Evolutionary conservation across 805 yeast genomes (phyloP).

Genomic region (Candida easanensis): DNA sequence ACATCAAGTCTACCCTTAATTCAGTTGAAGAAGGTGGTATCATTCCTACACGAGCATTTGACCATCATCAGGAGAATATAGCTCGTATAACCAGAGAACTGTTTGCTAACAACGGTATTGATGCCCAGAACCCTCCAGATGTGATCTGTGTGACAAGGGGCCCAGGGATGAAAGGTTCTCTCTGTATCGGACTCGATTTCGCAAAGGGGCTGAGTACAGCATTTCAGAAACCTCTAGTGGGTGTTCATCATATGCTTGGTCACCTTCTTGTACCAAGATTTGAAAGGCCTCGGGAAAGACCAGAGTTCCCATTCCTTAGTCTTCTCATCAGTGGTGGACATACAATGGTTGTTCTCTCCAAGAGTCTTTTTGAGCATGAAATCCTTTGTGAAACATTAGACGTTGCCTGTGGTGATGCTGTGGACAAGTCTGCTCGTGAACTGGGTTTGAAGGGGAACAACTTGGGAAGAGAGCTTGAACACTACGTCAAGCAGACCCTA

Average conservation of each 20-base stretch:
- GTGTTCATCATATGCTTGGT: conserved; percentile 96
- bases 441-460: conserved; percentile 77
- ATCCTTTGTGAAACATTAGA: conserved; percentile 75
- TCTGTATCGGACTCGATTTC: conserved; percentile 76
- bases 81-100: conserved; percentile 49
- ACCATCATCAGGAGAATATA: conserved; percentile 65
- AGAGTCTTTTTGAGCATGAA: conserved; percentile 60
- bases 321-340: conserved; percentile 92
- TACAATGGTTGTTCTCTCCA: conserved; percentile 77
- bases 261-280: conserved; percentile 72
- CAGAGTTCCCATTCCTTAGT: conserved; percentile 68
- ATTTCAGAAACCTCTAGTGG: conserved; percentile 73
- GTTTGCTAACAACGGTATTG: conserved; percentile 27
- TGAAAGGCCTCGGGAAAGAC: conserved; percentile 39
- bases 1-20: conserved; percentile 62
- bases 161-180: conserved; percentile 93
- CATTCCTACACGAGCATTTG: conserved; percentile 79
- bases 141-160: conserved; percentile 89
- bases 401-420: conserved; percentile 89
- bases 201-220: conserved; percentile 85
- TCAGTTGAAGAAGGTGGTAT: conserved; percentile 77
- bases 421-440: conserved; percentile 89
- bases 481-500: conserved; percentile 39
- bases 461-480: conserved; percentile 83
- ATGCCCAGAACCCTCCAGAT: conserved; percentile 46